phyloP scores from a whole-genome alignment of 352 stramenopile genomes.

The Globisporangium carolinianum region DNA sequence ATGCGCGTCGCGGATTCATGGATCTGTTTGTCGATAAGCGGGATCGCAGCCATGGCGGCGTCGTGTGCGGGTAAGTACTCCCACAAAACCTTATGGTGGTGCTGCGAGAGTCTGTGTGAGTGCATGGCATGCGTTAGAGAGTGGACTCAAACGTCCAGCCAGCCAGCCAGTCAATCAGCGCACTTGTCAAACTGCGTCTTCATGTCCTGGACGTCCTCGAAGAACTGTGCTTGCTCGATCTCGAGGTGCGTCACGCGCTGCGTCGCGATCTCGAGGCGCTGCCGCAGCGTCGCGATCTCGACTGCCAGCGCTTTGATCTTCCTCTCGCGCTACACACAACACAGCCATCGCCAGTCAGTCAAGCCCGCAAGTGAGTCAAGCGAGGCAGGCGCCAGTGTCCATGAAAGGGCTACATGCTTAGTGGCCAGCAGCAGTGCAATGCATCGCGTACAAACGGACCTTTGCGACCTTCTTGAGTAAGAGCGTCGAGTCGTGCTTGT shows the following conservation, averaged over 20 bases:
- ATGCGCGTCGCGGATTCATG: constrained; percentile 45
- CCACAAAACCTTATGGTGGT: constrained; percentile 69
- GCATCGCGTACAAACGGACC: constrained; percentile 1
- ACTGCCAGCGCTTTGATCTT: constrained; percentile 38
- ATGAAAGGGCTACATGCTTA: not conserved
- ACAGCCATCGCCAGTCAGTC: no score
- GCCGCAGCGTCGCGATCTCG: constrained; percentile 33
- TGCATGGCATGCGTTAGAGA: no score
- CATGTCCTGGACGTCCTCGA: constrained; percentile 68
- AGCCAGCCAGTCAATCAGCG: not conserved
- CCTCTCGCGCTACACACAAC: constrained; percentile 28
- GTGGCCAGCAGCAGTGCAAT: not conserved
- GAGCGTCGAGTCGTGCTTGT: not conserved
- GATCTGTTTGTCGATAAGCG: constrained; percentile 30
- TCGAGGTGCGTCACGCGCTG: constrained; percentile 74
- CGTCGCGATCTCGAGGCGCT: constrained; percentile 31
- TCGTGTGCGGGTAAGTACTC: constrained; percentile 61
- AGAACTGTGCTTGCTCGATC: constrained; percentile 81
- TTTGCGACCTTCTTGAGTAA: constrained; percentile 21
- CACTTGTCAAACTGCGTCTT: constrained; percentile 64
- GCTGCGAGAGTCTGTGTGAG: constrained; percentile 27
- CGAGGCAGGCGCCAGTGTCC: not conserved
- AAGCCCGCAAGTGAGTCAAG: not conserved
- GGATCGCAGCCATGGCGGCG: constrained; percentile 49
- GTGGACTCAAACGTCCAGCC: no score